A percentile compares a stretch with the other conserved stretches of the same genome.
Conservation (phyloP, 2,329 filamentous ascomycete species). For the Gnomoniopsis sp. region DNA sequence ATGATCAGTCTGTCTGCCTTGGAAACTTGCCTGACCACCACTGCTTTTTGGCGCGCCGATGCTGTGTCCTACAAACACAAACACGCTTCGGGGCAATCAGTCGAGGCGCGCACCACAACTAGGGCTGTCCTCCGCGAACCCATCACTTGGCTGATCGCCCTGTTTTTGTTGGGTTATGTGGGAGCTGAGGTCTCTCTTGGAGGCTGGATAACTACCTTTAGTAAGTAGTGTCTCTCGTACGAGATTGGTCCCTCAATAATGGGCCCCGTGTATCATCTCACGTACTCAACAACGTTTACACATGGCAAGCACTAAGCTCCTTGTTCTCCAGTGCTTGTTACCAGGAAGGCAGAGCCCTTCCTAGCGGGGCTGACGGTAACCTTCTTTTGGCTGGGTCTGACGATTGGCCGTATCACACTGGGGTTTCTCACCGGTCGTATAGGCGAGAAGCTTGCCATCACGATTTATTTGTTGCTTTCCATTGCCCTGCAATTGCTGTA, state of each 20-base stretch:
- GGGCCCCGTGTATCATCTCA: no score
- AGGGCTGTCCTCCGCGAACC: conserved; percentile 41
- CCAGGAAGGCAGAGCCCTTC: conserved; percentile 66
- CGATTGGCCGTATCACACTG: conserved; percentile 66
- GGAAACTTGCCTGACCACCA: conserved; percentile 23
- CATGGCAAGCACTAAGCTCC: conserved; percentile 10
- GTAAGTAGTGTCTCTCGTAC: no score
- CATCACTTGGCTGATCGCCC: conserved; percentile 68
- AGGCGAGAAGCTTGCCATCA: conserved; percentile 66
- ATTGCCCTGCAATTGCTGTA: conserved; percentile 69
- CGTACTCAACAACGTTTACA: no score
- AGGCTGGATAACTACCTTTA: conserved; percentile 66
- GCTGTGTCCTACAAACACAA: not conserved
- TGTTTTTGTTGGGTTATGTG: conserved; percentile 77
- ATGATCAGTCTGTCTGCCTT: conserved; percentile 60
- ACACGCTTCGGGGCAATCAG: not conserved
- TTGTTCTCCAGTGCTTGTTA: conserved; percentile 55
- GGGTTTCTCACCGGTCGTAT: conserved; percentile 73
- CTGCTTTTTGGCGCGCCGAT: not conserved
- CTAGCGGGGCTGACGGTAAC: conserved; percentile 72
- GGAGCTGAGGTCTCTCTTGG: conserved; percentile 73
- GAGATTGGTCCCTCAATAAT: no score
- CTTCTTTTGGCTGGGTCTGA: conserved; percentile 82
- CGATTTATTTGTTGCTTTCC: conserved; percentile 60
- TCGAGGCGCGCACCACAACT: conserved; percentile 35